Evolutionary conservation across 257 asterid genomes (phyloP).

Genomic region (Solanum megistacrolobum): DNA sequence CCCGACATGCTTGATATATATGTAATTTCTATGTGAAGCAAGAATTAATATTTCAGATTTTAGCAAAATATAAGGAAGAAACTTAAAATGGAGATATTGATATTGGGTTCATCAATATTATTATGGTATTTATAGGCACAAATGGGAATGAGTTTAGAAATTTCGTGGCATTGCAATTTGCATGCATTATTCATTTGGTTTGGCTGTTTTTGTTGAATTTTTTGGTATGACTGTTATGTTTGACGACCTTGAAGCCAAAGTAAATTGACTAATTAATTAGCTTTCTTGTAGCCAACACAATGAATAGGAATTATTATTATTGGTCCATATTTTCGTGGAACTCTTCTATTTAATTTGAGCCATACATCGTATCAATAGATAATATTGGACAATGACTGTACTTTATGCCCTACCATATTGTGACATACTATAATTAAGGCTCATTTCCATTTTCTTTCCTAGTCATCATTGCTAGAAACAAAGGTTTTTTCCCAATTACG

Average conservation of each 20-base stretch:
- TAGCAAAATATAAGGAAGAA: background rate
- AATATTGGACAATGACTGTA: background rate
- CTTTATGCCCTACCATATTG: background rate
- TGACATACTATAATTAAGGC: background rate
- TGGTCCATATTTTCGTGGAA: background rate
- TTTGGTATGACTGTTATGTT: background rate
- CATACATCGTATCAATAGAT: background rate
- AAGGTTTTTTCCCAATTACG: no score
- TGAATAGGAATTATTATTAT: background rate
- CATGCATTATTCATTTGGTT: background rate
- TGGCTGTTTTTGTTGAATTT: background rate
- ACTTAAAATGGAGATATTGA: background rate
- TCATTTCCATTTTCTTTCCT: background rate
- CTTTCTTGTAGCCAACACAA: background rate
- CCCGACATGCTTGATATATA: background rate
- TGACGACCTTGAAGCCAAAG: background rate
- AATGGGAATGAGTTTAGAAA: background rate
- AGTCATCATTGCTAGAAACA: fast-evolving
- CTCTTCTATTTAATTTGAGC: background rate
- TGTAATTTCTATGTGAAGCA: background rate
- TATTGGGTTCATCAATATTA: background rate
- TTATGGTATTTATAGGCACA: background rate
- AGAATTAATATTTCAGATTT: background rate
- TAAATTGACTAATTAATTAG: background rate
- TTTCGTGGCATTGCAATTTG: background rate